Evolutionary conservation across 805 yeast genomes (phyloP).

Genomic region (Saccharomycopsis guyanensis): DNA sequence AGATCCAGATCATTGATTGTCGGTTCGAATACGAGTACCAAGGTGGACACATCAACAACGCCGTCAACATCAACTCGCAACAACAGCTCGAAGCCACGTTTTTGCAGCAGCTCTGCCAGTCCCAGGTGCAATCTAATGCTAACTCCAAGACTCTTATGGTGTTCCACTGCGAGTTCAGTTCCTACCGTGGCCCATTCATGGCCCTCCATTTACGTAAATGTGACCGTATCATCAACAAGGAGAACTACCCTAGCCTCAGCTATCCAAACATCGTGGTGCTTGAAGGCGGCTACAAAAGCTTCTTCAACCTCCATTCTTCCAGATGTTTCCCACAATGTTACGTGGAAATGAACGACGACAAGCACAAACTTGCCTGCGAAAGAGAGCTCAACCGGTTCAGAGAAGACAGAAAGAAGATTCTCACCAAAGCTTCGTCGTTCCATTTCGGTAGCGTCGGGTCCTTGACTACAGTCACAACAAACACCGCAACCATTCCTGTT

Average conservation of each 20-base stretch:
- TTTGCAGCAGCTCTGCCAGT: constrained; percentile 23
- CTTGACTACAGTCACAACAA: not conserved
- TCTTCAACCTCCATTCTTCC: constrained; percentile 49
- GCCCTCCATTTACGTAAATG: constrained; percentile 78
- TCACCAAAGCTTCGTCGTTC: constrained; percentile 31
- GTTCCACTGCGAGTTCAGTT: constrained; percentile 92
- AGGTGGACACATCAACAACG: constrained; percentile 88
- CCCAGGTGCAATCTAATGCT: constrained; percentile 9
- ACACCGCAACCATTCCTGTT: not conserved
- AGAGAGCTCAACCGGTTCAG: constrained; percentile 47
- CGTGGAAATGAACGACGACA: constrained; percentile 74
- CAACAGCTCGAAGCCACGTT: constrained; percentile 57
- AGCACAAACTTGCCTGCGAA: constrained; percentile 45
- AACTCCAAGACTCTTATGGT: constrained; percentile 45
- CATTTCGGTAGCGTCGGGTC: constrained; percentile 19
- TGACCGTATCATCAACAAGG: constrained; percentile 69
- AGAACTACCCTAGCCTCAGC: constrained; percentile 69
- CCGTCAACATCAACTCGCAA: constrained; percentile 68
- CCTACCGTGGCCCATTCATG: constrained; percentile 90
- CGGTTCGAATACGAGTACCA: constrained; percentile 85
- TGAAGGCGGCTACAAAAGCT: constrained; percentile 85
- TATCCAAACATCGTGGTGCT: constrained; percentile 87
- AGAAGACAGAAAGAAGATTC: constrained; percentile 31
- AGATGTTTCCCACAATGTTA: constrained; percentile 74
- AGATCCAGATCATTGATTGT: constrained; percentile 67